Conservation (phyloP, 2,329 filamentous ascomycete genomes). For the Trichoderma semiorbis region DNA sequence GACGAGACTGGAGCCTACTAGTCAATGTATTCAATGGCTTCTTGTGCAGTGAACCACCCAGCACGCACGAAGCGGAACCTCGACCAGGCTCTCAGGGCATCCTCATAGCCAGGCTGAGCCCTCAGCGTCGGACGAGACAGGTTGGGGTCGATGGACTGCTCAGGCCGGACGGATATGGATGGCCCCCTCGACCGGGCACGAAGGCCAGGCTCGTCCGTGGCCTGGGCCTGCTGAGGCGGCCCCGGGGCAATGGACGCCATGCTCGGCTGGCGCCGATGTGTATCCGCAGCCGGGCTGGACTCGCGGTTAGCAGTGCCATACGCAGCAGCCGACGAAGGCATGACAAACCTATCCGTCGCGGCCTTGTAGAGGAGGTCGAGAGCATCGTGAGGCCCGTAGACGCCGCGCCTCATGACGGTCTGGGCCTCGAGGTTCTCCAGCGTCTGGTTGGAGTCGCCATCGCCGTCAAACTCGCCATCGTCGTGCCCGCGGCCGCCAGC, state of each 20-base stretch:
- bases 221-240: constrained; percentile 20
- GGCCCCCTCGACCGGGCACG: constrained; percentile 14
- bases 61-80: constrained; percentile 92
- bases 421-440: constrained; percentile 64
- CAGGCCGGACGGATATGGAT: constrained; percentile 19
- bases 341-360: constrained; percentile 58
- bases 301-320: constrained; percentile 9
- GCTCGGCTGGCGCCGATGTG: constrained; percentile 32
- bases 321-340: constrained; percentile 18
- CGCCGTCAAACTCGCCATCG: constrained; percentile 37
- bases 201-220: neutral
- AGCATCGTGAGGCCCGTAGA: constrained; percentile 91
- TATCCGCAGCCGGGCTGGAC: constrained; percentile 24
- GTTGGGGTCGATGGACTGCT: constrained; percentile 45
- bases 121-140: constrained; percentile 43
- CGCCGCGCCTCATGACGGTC: constrained; percentile 63
- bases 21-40: constrained; percentile 89
- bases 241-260: constrained; percentile 25
- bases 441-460: constrained; percentile 57
- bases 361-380: constrained; percentile 89
- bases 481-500: constrained; percentile 33
- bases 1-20: constrained; percentile 58
- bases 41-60: constrained; percentile 91
- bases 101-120: constrained; percentile 55
- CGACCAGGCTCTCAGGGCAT: constrained; percentile 83